These are phyloP conservation scores for Gymnopilus junonius DNA, from an alignment of 768 basidiomycete species.

Conservation along the genomic window DNA sequence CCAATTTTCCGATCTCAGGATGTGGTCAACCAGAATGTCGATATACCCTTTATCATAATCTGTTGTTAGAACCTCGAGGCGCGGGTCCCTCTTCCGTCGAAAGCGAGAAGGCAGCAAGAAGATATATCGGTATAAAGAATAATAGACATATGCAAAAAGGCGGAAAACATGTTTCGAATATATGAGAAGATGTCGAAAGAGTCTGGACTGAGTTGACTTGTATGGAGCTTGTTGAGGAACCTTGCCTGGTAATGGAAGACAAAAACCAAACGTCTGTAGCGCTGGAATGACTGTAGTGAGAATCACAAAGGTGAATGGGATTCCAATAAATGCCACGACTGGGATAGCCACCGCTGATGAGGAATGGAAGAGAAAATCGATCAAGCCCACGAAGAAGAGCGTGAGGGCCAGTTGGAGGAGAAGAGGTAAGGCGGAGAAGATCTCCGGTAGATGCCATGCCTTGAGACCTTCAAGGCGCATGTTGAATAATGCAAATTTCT, in stretches of 20 bases:
- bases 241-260: background rate
- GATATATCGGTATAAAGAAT: background rate
- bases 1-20: background rate
- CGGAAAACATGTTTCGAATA: background rate
- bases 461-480: slow-evolving; percentile 11
- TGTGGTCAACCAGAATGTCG: background rate
- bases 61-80: too few species aligned
- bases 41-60: background rate
- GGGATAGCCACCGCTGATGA: background rate
- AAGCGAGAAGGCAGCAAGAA: background rate
- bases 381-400: slow-evolving; percentile 4
- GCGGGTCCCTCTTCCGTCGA: too few species aligned
- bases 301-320: background rate
- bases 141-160: background rate
- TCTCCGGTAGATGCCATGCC: slow-evolving; percentile 1
- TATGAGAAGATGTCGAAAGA: background rate
- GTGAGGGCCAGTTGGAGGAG: slow-evolving; percentile 1
- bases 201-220: background rate
- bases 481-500: background rate
- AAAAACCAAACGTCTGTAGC: background rate
- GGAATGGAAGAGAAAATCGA: background rate
- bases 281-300: background rate
- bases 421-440: slow-evolving; percentile 5
- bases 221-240: background rate
- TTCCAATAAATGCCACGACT: background rate